Evolutionary conservation across 2,329 filamentous ascomycete genomes (phyloP).

Genomic region (Fusarium mangiferae): DNA sequence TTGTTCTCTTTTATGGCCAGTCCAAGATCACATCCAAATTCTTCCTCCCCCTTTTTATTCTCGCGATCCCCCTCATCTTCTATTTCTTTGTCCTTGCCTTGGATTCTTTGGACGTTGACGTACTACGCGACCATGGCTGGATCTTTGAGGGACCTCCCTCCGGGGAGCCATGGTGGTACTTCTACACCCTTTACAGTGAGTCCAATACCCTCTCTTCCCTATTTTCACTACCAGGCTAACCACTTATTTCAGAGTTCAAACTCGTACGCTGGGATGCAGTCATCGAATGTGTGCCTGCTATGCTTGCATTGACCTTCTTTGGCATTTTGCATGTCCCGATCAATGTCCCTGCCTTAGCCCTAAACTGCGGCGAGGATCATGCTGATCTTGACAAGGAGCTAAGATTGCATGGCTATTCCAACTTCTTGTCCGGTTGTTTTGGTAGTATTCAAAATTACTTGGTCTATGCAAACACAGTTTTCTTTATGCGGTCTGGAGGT

Average conservation of each 20-base stretch:
- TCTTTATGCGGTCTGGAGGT: constrained; percentile 94
- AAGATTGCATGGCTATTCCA: constrained; percentile 91
- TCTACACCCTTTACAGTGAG: constrained; percentile 94
- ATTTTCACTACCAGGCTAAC: constrained; percentile 18
- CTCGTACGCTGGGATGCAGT: constrained; percentile 87
- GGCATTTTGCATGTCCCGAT: constrained; percentile 97
- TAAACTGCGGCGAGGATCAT: constrained; percentile 92
- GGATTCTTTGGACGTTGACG: constrained; percentile 72
- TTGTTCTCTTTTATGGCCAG: constrained; percentile 80
- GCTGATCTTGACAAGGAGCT: constrained; percentile 91
- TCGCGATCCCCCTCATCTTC: constrained; percentile 79
- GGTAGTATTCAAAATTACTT: constrained; percentile 97
- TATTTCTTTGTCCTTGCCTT: constrained; percentile 80
- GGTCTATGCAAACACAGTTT: constrained; percentile 96
- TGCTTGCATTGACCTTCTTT: constrained; percentile 97
- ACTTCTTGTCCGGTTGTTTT: constrained; percentile 84
- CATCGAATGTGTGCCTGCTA: constrained; percentile 86
- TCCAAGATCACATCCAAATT: constrained; percentile 83
- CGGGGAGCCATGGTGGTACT: constrained; percentile 95
- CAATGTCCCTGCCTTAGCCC: constrained; percentile 92
- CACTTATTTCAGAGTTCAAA: constrained; percentile 71
- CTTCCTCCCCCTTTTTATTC: constrained; percentile 87
- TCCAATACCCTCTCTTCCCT: constrained; percentile 9
- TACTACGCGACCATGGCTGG: constrained; percentile 81
- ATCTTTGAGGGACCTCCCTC: constrained; percentile 88